Conservation (phyloP, 2,329 filamentous ascomycete species). For the Fusarium torreyae region DNA sequence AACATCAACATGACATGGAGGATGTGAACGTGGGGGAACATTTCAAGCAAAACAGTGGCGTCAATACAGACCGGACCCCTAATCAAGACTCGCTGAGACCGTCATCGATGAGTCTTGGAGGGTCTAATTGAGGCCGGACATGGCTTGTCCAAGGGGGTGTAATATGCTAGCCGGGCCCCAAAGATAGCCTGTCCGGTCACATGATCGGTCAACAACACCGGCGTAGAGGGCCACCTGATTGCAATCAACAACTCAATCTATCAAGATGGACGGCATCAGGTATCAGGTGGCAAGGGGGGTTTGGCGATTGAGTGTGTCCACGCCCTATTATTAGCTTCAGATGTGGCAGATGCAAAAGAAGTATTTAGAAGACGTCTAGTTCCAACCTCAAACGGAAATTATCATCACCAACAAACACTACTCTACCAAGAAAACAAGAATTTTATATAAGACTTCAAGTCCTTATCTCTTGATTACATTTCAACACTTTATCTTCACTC, state of each 20-base stretch:
- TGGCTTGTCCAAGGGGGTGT: slow-evolving; percentile 39
- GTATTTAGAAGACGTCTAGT: slow-evolving; percentile 45
- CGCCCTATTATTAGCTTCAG: slow-evolving; percentile 38
- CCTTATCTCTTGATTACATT: slow-evolving; percentile 6
- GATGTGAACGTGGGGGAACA: slow-evolving; percentile 33
- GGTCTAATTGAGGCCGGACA: slow-evolving; percentile 35
- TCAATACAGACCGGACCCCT: slow-evolving; percentile 8
- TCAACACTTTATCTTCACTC: slow-evolving; percentile 13
- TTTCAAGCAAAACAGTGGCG: slow-evolving; percentile 15
- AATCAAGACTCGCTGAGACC: slow-evolving; percentile 18
- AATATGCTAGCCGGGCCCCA: slow-evolving; percentile 34
- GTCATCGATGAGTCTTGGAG: slow-evolving; percentile 40
- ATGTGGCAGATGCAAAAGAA: slow-evolving; percentile 27
- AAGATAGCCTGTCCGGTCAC: slow-evolving; percentile 40
- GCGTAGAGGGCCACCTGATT: slow-evolving; percentile 37
- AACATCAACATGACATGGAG: slow-evolving; percentile 23
- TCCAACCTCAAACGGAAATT: slow-evolving; percentile 32
- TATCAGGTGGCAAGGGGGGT: slow-evolving; percentile 43
- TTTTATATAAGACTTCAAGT: slow-evolving; percentile 37
- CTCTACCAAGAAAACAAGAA: slow-evolving; percentile 18
- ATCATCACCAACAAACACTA: slow-evolving; percentile 36
- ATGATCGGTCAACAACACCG: slow-evolving; percentile 36
- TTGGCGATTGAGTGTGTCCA: slow-evolving; percentile 24
- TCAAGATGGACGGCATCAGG: slow-evolving; percentile 28
- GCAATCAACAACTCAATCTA: slow-evolving; percentile 40